Percentiles rank a stretch among this genome's conserved stretches.
Evolutionary conservation across 108 stramenopile genomes (phyloP).

Genomic region (Epithemia pelagica): DNA sequence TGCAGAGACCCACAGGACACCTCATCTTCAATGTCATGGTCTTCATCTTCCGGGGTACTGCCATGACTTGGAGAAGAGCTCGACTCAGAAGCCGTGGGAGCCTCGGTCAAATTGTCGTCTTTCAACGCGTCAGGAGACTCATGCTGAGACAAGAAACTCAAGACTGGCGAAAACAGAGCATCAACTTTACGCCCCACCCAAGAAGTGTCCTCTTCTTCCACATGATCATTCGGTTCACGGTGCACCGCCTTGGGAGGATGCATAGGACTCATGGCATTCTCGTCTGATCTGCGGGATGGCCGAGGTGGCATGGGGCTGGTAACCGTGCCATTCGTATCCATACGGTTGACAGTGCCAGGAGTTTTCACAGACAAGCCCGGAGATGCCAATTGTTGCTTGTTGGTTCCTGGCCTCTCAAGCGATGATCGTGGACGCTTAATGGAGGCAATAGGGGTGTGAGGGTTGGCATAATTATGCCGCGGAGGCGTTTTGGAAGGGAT

Average conservation of each 20-base stretch:
- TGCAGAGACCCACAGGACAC: slow-evolving; percentile 5
- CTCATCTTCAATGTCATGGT: slow-evolving; percentile 17
- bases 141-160: slow-evolving; percentile 32
- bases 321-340: neutral
- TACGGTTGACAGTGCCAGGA: neutral
- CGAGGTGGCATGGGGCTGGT: slow-evolving; percentile 1
- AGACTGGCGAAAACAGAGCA: slow-evolving; percentile 72
- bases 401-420: slow-evolving; percentile 5
- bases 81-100: slow-evolving; percentile 2
- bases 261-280: slow-evolving; percentile 55
- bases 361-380: neutral
- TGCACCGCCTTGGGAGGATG: slow-evolving; percentile 47
- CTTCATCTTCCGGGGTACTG: neutral
- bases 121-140: slow-evolving; percentile 10
- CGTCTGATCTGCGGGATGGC: neutral
- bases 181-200: slow-evolving; percentile 49
- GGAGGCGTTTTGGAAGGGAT: slow-evolving; percentile 4
- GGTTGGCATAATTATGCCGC: slow-evolving; percentile 41
- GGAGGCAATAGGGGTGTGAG: slow-evolving; percentile 54
- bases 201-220: slow-evolving; percentile 20
- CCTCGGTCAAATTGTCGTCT: slow-evolving; percentile 9
- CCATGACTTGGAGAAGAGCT: neutral
- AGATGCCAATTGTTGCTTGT: neutral
- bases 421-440: slow-evolving; percentile 48
- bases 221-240: slow-evolving; percentile 16